Base-by-base conservation (phyloP, 1,139 yeast species). In the Blastobotrys elegans region DNA sequence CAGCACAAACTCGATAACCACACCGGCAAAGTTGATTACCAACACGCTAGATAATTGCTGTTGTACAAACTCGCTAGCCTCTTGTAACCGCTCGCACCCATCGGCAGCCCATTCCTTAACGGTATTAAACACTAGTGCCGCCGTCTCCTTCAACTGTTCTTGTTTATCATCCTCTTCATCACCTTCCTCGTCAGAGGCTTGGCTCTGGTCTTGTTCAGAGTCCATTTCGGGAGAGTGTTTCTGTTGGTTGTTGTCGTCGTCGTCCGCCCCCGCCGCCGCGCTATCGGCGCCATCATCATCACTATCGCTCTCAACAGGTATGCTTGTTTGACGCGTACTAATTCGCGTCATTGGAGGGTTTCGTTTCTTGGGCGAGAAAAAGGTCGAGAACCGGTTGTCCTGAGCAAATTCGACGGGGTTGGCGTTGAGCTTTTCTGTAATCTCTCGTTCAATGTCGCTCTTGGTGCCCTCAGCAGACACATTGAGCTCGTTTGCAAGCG, bases 401-500 rank as follows among this genome's bases (percentile, higher is more conserved):
- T 49, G 50, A 1, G 40, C 32, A 32, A 37, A 49, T 27, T 39
- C 16, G 5, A 46, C 48, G n/a, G 54, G 52, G 41, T 59, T 51
- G 18, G 47, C 38, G 4, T 53, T 44, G 39, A 64, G 51, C 43
- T 45, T 48, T 37, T 50, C 48, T 26, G 54, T 34, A 42, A 64
- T 60, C 10, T 66, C 54, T 13, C 54, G 53, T 47, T 63, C 67
- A 39, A 62, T 48, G 31, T 57, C 64, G 26, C 46, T 44, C 50
- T 62, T 59, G 35, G 55, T 42, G 13, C 64, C 63, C 10, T 55
- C 58, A 20, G 57, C 34, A 20, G 58, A 57, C 40, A 70, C 54
- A 27, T 62, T 63, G 46, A 71, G 62, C 33, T 60, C 62, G 14
- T 56, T 49, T 21, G 73, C 71, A 41, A 70, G 56, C 13, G 60